phyloP scores from a whole-genome alignment of 2,329 filamentous ascomycete species.

The Fusarium miscanthi region DNA sequence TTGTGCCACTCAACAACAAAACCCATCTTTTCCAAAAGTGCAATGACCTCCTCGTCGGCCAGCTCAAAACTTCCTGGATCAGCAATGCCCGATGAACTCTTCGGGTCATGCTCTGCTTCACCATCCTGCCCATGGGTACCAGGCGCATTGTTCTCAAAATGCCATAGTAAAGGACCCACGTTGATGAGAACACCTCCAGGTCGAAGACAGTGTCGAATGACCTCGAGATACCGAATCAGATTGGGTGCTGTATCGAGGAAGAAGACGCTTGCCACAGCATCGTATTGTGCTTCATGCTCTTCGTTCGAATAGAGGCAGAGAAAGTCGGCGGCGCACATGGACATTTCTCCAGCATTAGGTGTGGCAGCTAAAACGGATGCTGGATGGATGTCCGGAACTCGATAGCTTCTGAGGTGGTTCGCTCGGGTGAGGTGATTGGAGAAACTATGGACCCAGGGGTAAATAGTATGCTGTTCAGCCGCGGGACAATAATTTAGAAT shows the following conservation, averaged over 20 bases:
- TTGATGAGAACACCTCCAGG: slow-evolving; percentile 88
- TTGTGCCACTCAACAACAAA: slow-evolving; percentile 77
- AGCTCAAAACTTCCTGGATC: slow-evolving; percentile 93
- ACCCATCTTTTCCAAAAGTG: slow-evolving; percentile 77
- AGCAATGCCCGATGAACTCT: slow-evolving; percentile 74
- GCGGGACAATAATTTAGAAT: slow-evolving; percentile 75
- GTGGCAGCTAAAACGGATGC: slow-evolving; percentile 61
- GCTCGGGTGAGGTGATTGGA: slow-evolving; percentile 82
- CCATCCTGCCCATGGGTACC: slow-evolving; percentile 65
- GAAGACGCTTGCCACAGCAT: slow-evolving; percentile 90
- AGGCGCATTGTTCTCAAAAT: slow-evolving; percentile 83
- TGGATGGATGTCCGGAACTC: slow-evolving; percentile 84
- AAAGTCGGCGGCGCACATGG: slow-evolving; percentile 94
- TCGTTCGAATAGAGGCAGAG: slow-evolving; percentile 81
- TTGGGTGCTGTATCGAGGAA: slow-evolving; percentile 98
- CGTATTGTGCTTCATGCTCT: slow-evolving; percentile 71
- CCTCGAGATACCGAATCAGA: slow-evolving; percentile 87
- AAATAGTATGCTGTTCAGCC: slow-evolving; percentile 75
- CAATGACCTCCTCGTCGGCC: slow-evolving; percentile 86
- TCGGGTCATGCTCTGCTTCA: slow-evolving; percentile 61
- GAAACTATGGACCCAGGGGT: slow-evolving; percentile 88
- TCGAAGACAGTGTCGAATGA: slow-evolving; percentile 81
- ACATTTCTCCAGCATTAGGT: slow-evolving; percentile 73
- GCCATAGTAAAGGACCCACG: slow-evolving; percentile 91
- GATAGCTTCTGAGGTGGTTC: slow-evolving; percentile 79